Base-by-base conservation (phyloP, 164 flowering plant genomes). In the Taxillus chinensis region DNA sequence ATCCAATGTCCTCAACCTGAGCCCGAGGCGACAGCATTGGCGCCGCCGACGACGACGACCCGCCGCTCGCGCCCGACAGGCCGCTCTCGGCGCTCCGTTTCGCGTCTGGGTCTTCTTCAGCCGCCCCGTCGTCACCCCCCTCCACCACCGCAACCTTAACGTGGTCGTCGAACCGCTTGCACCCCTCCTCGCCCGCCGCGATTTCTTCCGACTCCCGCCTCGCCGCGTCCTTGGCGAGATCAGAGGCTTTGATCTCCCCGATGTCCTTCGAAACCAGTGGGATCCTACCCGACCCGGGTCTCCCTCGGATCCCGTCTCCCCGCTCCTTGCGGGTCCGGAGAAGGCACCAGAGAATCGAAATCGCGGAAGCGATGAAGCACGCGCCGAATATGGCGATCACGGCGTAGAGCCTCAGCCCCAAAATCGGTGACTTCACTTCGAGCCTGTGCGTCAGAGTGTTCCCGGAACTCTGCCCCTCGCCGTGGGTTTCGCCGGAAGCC, bases 241-340 rank as follows among this genome's bases (percentile, higher is more conserved):
- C 75, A 16, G 69, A 10, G 7, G 62, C 74, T 51, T 74, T 77
- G 43, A 76, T 64, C 60, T 76, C 80, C 37, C 39, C 62, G 70
- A 84, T 74, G 69, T 83, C 90, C 41, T 74, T 74, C 37, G 78
- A 73, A 0, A 79, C 78, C 57, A 81, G 52, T 0, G 93, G 88
- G 57, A 81, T 73, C 5, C 60, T 27, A 7, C 90, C 78, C 3
- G 83, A 77, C 46, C 81, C 73, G 77, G 79, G 79, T 58, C 46
- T 6, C 10, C 7, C 8, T 5, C 7, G 8, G 46, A 43, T 2
- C 8, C 70, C 75, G 1, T 67, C 71, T 72, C 62, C 62, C 62
- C 70, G 67, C 10, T 75, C 82, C 55, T 73, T 79, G 40, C 74
- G 72, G 5, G 80, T 69, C 8, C 52, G 71, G 16, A 80, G 67